Conservation (phyloP, 2,329 filamentous ascomycete genomes). For the Clarireedia homoeocarpa region DNA sequence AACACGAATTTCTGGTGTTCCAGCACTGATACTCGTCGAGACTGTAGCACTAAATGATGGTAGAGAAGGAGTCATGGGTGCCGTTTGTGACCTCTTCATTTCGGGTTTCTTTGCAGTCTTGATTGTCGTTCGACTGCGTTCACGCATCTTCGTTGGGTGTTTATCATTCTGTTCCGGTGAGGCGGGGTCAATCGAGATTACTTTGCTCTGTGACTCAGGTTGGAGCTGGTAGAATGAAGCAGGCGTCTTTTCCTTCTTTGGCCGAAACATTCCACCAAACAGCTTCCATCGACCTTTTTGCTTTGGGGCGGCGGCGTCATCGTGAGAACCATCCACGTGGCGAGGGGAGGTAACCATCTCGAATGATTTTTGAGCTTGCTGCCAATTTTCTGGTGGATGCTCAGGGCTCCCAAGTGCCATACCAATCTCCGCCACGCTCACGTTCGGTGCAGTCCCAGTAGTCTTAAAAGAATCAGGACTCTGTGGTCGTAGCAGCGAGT, state of each 20-base stretch:
- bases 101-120: constrained; percentile 21
- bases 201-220: constrained; percentile 14
- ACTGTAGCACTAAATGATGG: not conserved
- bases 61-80: constrained; percentile 18
- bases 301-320: constrained; percentile 12
- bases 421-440: constrained; percentile 43
- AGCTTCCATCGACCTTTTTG: constrained; percentile 50
- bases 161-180: constrained; percentile 11
- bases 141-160: constrained; percentile 11
- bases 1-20: constrained; percentile 19
- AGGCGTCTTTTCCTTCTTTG: constrained; percentile 31
- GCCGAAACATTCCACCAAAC: constrained; percentile 45
- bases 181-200: not conserved
- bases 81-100: constrained; percentile 23
- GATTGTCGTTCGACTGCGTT: constrained; percentile 18
- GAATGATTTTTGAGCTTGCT: constrained; percentile 11
- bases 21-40: not conserved
- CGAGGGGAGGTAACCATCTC: constrained; percentile 19
- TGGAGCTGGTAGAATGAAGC: constrained; percentile 27
- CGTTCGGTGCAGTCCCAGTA: not conserved
- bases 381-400: constrained; percentile 26
- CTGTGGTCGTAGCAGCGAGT: not conserved
- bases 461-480: constrained; percentile 1
- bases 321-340: constrained; percentile 15
- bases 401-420: constrained; percentile 67